These are phyloP conservation scores for Hippophae rhamnoides DNA, from an alignment of 306 rosid species.

Conservation along the genomic window DNA sequence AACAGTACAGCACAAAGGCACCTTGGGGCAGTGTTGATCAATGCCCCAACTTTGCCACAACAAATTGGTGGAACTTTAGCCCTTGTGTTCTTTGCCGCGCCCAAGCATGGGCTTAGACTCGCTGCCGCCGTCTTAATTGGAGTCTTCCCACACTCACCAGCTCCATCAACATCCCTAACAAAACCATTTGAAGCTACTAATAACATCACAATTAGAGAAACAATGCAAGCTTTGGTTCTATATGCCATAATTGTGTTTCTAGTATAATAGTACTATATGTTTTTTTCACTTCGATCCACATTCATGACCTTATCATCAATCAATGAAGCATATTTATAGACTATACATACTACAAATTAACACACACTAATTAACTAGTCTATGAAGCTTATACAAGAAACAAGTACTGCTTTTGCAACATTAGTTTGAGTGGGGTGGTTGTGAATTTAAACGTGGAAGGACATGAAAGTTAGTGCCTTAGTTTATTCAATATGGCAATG, in stretches of 20 bases:
- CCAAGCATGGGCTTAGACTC: conserved; percentile 65
- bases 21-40: conserved; percentile 49
- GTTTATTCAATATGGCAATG: conserved; percentile 19
- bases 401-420: neutral
- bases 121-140: conserved; percentile 73
- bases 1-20: conserved; percentile 77
- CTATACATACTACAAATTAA: neutral
- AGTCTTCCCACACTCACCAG: conserved; percentile 74
- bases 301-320: neutral
- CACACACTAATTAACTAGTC: neutral
- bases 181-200: conserved; percentile 9
- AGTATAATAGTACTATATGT: neutral
- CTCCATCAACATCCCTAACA: conserved; percentile 30
- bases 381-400: neutral
- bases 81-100: conserved; percentile 37
- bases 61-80: conserved; percentile 59
- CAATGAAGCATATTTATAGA: neutral
- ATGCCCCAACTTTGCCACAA: conserved; percentile 51
- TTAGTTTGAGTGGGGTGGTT: conserved; percentile 31
- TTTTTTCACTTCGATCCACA: neutral
- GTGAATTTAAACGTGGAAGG: conserved; percentile 22
- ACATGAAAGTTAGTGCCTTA: conserved; percentile 4
- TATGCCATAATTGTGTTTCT: conserved; percentile 8
- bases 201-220: conserved; percentile 12
- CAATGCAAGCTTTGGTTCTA: conserved; percentile 13